These are phyloP conservation scores for Phytopythium montanum DNA, from an alignment of 352 stramenopile genomes.

Conservation along the genomic window DNA sequence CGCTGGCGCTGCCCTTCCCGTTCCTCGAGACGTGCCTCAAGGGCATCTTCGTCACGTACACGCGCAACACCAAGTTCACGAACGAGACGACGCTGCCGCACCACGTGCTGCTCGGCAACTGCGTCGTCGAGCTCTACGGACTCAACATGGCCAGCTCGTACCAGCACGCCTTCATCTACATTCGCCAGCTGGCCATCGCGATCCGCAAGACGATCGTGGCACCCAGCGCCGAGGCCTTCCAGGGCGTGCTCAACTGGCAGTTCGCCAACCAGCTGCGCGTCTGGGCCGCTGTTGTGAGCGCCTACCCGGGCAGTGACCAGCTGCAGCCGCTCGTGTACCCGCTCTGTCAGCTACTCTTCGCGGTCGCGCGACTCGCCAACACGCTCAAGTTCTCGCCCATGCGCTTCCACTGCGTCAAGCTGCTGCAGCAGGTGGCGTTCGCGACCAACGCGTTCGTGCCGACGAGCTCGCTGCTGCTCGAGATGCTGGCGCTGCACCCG, in stretches of 20 bases:
- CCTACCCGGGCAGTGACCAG: slow-evolving; percentile 80
- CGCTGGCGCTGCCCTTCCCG: slow-evolving; percentile 93
- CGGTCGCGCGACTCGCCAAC: slow-evolving; percentile 70
- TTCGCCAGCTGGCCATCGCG: slow-evolving; percentile 97
- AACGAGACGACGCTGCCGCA: slow-evolving; percentile 82
- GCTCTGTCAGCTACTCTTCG: slow-evolving; percentile 88
- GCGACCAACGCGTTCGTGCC: slow-evolving; percentile 95
- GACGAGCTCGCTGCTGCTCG: slow-evolving; percentile 91
- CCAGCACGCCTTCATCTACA: slow-evolving; percentile 99
- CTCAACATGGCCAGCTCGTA: slow-evolving; percentile 96
- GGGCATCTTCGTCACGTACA: slow-evolving; percentile 95
- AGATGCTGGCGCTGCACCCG: slow-evolving; percentile 91
- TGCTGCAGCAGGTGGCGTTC: slow-evolving; percentile 95
- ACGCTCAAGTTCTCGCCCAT: slow-evolving; percentile 89
- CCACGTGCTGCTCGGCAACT: slow-evolving; percentile 94
- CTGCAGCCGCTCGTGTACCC: slow-evolving; percentile 95
- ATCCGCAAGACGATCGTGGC: slow-evolving; percentile 95
- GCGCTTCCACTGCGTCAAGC: slow-evolving; percentile 95
- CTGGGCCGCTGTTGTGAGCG: slow-evolving; percentile 95
- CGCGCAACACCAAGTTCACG: slow-evolving; percentile 95
- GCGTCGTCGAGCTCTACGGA: slow-evolving; percentile 97
- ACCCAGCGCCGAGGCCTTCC: slow-evolving; percentile 88
- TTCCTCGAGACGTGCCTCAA: slow-evolving; percentile 97
- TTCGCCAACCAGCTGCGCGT: slow-evolving; percentile 97
- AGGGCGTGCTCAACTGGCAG: slow-evolving; percentile 95